Percentiles rank a stretch among this genome's conserved stretches.
These are phyloP conservation scores for Paradendryphiella salina DNA, from an alignment of 2,329 filamentous ascomycete genomes.

Conservation along the genomic window DNA sequence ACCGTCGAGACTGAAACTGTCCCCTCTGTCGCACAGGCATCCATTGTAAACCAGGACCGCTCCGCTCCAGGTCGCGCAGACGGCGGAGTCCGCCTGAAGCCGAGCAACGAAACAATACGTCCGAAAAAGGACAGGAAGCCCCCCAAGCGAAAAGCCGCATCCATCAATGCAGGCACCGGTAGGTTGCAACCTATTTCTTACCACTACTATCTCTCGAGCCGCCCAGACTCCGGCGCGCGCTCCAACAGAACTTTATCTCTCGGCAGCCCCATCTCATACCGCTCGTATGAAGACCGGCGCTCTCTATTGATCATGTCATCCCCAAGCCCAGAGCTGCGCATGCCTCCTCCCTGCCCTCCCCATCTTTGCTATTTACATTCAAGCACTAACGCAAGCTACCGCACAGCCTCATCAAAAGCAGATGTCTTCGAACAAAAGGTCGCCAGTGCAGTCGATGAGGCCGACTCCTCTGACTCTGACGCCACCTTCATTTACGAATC, in stretches of 20 bases:
- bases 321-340: constrained; percentile 35
- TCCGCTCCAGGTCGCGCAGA: constrained; percentile 63
- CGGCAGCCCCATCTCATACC: constrained; percentile 37
- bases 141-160: constrained; percentile 71
- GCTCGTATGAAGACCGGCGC: constrained; percentile 38
- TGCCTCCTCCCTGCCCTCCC: constrained; percentile 27
- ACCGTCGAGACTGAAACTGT: constrained; percentile 98
- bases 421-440: constrained; percentile 98
- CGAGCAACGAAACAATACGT: constrained; percentile 92
- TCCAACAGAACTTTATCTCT: constrained; percentile 35
- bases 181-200: constrained; percentile 53
- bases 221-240: constrained; percentile 30
- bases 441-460: constrained; percentile 92
- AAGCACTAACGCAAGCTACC: constrained; percentile 43
- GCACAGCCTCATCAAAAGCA: constrained; percentile 83
- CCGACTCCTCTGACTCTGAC: constrained; percentile 94
- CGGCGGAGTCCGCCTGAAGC: constrained; percentile 79
- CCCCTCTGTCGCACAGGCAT: constrained; percentile 80
- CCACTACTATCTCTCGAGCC: constrained; percentile 35
- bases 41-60: constrained; percentile 65
- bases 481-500: constrained; percentile 99
- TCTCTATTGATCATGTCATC: constrained; percentile 32
- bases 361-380: constrained; percentile 42
- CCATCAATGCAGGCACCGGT: constrained; percentile 73
- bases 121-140: constrained; percentile 93